A percentile compares a stretch with the other conserved stretches of the same genome.
Conservation (phyloP, 257 asterid species). For the Agastache rugosa region DNA sequence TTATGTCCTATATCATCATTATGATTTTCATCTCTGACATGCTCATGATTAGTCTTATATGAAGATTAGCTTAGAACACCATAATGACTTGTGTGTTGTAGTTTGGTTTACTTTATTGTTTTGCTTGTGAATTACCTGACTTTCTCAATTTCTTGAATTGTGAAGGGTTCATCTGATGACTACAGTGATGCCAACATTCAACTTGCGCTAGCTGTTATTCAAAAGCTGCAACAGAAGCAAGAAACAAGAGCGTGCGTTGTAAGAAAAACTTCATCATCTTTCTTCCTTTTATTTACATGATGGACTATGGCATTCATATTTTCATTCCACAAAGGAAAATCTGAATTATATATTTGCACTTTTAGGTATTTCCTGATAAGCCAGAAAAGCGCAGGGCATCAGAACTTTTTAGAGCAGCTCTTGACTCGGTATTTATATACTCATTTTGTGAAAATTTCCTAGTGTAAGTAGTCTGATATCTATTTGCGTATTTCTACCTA, state of each 20-base stretch:
- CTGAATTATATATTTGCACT: conserved; percentile 19
- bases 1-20: background rate
- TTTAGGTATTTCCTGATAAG: conserved; percentile 92
- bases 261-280: conserved; percentile 37
- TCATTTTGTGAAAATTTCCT: conserved; percentile 21
- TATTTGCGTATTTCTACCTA: background rate
- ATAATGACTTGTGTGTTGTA: background rate
- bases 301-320: conserved; percentile 9
- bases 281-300: conserved; percentile 15
- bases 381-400: conserved; percentile 97
- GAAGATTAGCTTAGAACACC: background rate
- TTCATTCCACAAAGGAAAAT: background rate
- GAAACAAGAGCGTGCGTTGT: conserved; percentile 93
- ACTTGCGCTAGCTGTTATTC: conserved; percentile 79
- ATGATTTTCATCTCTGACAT: background rate
- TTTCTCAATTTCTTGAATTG: conserved; percentile 40
- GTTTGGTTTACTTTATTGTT: conserved; percentile 8
- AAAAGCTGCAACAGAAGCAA: conserved; percentile 76
- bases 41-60: background rate
- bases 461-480: conserved; percentile 14
- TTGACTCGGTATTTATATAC: conserved; percentile 69
- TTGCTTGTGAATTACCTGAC: conserved; percentile 24
- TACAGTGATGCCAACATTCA: conserved; percentile 97
- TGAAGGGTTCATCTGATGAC: conserved; percentile 96
- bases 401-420: conserved; percentile 78